These are phyloP conservation scores for Oryza glaberrima DNA, from an alignment of 176 grass and related monocot species.

Conservation along the genomic window DNA sequence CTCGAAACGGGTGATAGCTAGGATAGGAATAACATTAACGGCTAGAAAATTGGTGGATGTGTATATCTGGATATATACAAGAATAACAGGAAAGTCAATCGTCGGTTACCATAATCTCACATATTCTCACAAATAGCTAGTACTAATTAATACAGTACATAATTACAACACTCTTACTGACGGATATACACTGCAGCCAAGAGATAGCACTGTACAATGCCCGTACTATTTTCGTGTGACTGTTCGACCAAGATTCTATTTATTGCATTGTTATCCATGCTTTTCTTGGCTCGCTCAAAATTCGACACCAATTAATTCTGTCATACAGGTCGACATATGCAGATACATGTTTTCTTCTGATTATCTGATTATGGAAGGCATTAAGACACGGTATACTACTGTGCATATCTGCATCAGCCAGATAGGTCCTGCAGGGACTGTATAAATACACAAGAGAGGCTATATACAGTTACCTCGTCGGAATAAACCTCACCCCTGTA, in stretches of 20 bases:
- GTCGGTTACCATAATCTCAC: not conserved
- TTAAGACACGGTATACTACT: not conserved
- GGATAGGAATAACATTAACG: not conserved
- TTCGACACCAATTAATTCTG: not conserved
- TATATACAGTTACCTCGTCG: not conserved
- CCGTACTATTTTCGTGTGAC: not conserved
- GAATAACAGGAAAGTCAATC: not conserved
- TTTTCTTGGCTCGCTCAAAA: not conserved
- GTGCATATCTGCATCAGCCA: not conserved
- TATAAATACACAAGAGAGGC: not conserved
- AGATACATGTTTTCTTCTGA: not conserved
- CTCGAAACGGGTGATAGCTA: not conserved
- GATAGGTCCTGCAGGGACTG: not conserved
- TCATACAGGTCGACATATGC: not conserved
- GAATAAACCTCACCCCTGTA: not conserved
- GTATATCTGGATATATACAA: not conserved
- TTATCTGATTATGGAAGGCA: not conserved
- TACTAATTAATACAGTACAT: not conserved
- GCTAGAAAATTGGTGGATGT: not conserved
- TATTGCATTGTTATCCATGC: not conserved
- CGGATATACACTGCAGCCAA: not conserved
- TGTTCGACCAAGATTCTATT: not conserved
- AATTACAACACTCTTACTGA: not conserved
- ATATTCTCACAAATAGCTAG: not conserved
- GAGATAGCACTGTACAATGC: not conserved